These are phyloP conservation scores for Trichosporon sp. DNA, from an alignment of 1,284 basidiomycete species.

Conservation along the genomic window DNA sequence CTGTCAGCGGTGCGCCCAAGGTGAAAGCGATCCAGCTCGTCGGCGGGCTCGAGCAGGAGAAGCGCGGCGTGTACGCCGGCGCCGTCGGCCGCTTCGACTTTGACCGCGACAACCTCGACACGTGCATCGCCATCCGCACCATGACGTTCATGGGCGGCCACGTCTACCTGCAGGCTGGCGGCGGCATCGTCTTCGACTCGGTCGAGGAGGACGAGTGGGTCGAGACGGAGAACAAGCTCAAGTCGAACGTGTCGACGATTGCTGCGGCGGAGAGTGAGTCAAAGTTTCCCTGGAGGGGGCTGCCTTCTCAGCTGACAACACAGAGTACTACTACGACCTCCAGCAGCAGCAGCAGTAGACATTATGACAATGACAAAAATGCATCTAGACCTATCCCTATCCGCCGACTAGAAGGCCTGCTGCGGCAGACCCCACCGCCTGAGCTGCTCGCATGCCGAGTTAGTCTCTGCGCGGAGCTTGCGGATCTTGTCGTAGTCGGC, in stretches of 20 bases:
- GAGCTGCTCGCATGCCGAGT: constrained; percentile 61
- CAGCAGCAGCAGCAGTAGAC: constrained; percentile 6
- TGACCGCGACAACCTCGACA: constrained; percentile 91
- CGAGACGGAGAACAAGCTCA: constrained; percentile 13
- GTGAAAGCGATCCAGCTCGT: constrained; percentile 97
- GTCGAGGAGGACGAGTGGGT: constrained; percentile 82
- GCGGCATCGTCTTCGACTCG: constrained; percentile 96
- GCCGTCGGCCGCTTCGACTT: constrained; percentile 98
- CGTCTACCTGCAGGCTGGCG: constrained; percentile 86
- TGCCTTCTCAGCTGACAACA: neutral
- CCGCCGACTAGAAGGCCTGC: constrained; percentile 11
- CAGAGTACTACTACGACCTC: constrained; percentile 14
- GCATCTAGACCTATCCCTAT: neutral
- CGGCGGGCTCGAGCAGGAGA: constrained; percentile 79
- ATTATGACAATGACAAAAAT: neutral
- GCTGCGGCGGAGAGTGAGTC: constrained; percentile 11
- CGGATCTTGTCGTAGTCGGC: constrained; percentile 74
- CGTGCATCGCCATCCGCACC: constrained; percentile 96
- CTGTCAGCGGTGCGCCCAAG: constrained; percentile 98
- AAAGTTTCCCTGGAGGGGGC: neutral
- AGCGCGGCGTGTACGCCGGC: constrained; percentile 92
- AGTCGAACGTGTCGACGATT: constrained; percentile 9
- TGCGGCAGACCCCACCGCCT: constrained; percentile 31
- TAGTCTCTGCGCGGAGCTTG: constrained; percentile 32
- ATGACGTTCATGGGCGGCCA: constrained; percentile 95